Conservation (phyloP, 495 filamentous ascomycete genomes). For the Penicillium parvum region DNA sequence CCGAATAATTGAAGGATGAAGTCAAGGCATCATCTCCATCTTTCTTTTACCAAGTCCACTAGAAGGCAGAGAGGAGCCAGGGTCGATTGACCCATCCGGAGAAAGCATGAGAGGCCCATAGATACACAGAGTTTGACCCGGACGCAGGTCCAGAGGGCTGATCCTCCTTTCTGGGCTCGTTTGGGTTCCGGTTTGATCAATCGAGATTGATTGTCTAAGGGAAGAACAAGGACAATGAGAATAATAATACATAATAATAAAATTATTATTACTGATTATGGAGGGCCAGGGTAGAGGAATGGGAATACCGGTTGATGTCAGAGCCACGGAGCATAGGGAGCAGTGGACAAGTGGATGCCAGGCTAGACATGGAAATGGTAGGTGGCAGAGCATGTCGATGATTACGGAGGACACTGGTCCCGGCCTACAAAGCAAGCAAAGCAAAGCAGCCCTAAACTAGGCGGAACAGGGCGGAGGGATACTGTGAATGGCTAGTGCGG, state of each 20-base stretch:
- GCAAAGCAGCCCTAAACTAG: slow-evolving; percentile 5
- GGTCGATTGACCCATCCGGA: slow-evolving; percentile 36
- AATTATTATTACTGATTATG: too few relatives aligned
- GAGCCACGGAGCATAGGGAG: slow-evolving; percentile 29
- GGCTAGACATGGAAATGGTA: slow-evolving; percentile 30
- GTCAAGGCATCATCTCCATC: slow-evolving; percentile 42
- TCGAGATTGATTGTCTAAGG: slow-evolving; percentile 32
- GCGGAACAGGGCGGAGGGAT: slow-evolving; percentile 19
- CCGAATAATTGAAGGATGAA: slow-evolving; percentile 30
- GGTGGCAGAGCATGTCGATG: slow-evolving; percentile 29
- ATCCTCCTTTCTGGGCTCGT: slow-evolving; percentile 44
- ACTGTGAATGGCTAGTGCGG: slow-evolving; percentile 16
- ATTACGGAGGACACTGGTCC: slow-evolving; percentile 18
- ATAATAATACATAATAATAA: slow-evolving; percentile 4
- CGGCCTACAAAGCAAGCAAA: slow-evolving; percentile 8
- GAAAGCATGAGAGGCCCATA: slow-evolving; percentile 31
- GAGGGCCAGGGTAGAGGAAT: slow-evolving; percentile 4
- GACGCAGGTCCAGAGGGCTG: slow-evolving; percentile 46
- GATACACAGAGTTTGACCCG: slow-evolving; percentile 44
- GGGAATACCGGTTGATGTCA: slow-evolving; percentile 43
- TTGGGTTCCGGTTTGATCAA: slow-evolving; percentile 36
- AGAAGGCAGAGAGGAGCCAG: slow-evolving; percentile 30
- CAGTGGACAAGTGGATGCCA: slow-evolving; percentile 38
- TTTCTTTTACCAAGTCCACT: slow-evolving; percentile 28
- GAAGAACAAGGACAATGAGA: slow-evolving; percentile 4